A percentile compares a stretch with the other conserved stretches of the same genome.
phyloP scores from a whole-genome alignment of 2,329 filamentous ascomycete species.

The Alternaria sp. region DNA sequence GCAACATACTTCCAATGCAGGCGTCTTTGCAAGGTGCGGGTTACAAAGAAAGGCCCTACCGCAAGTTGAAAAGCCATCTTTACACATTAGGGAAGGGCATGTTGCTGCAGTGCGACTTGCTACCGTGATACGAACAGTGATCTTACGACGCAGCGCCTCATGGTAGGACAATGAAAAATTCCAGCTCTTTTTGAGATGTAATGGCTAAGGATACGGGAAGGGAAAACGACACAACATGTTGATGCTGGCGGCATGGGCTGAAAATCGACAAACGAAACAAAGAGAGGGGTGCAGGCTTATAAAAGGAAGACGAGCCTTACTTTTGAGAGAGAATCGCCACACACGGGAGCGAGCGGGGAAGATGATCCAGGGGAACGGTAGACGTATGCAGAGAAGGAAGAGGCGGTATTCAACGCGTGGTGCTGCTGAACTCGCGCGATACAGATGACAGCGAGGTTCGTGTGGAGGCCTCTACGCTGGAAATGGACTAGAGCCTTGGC shows the following conservation, averaged over 20 bases:
- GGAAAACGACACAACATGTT: constrained; percentile 2
- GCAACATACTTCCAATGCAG: constrained; percentile 42
- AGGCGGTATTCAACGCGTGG: constrained; percentile 31
- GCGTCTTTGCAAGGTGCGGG: constrained; percentile 43
- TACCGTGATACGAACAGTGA: constrained; percentile 42
- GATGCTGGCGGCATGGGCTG: constrained; percentile 17
- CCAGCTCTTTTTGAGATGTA: constrained; percentile 15
- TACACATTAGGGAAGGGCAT: constrained; percentile 41
- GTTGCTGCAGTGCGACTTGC: constrained; percentile 48
- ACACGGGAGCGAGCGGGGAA: constrained; percentile 41
- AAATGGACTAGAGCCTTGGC: constrained; percentile 37
- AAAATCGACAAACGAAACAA: constrained; percentile 21
- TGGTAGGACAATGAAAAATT: constrained; percentile 29
- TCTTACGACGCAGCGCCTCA: constrained; percentile 37
- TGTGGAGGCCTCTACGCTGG: constrained; percentile 28
- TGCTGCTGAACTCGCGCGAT: constrained; percentile 35
- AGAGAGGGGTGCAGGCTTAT: constrained; percentile 3
- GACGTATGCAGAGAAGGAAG: constrained; percentile 37
- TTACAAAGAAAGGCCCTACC: constrained; percentile 34
- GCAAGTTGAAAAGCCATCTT: constrained; percentile 39
- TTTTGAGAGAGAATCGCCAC: constrained; percentile 32
- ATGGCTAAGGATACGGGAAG: background rate
- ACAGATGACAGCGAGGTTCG: constrained; percentile 41
- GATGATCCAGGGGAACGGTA: constrained; percentile 30
- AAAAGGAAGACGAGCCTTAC: constrained; percentile 36